A percentile compares a stretch with the other conserved stretches of the same genome.
phyloP scores from a whole-genome alignment of 805 yeast genomes.

The Pichia nanzhaoensis region DNA sequence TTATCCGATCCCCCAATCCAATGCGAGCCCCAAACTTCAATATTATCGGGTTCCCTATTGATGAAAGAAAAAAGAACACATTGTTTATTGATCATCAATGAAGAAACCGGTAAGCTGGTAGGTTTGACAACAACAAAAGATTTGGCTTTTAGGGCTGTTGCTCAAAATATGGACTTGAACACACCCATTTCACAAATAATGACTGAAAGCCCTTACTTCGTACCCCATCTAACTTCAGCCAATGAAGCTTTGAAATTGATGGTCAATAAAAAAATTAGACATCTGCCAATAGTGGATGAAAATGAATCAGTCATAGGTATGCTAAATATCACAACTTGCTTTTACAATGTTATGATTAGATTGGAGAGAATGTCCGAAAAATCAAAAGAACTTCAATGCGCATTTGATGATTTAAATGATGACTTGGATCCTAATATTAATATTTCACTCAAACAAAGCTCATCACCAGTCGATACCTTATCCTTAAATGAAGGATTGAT shows the following conservation, averaged over 20 bases:
- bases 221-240: slow-evolving; percentile 33
- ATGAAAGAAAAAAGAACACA: slow-evolving; percentile 37
- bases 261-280: slow-evolving; percentile 37
- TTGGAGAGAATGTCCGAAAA: slow-evolving; percentile 35
- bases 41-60: slow-evolving; percentile 28
- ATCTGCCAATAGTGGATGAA: slow-evolving; percentile 36
- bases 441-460: neutral
- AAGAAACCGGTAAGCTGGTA: slow-evolving; percentile 23
- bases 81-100: slow-evolving; percentile 34
- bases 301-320: slow-evolving; percentile 34
- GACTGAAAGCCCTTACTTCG: slow-evolving; percentile 34
- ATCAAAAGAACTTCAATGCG: slow-evolving; percentile 29
- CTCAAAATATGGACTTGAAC: slow-evolving; percentile 19
- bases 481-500: slow-evolving; percentile 19
- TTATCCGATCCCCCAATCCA: slow-evolving; percentile 34
- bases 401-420: slow-evolving; percentile 24
- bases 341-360: slow-evolving; percentile 39
- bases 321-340: slow-evolving; percentile 40
- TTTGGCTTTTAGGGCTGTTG: slow-evolving; percentile 38
- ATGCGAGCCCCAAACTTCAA: slow-evolving; percentile 30
- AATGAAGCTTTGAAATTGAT: slow-evolving; percentile 37
- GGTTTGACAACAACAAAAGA: slow-evolving; percentile 42
- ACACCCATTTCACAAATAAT: slow-evolving; percentile 33
- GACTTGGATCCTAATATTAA: neutral
- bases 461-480: slow-evolving; percentile 14